A percentile compares a stretch with the other conserved stretches of the same genome.
Evolutionary conservation across 148 eudicot genomes (phyloP).

Genomic region (Camellia sinensis): DNA sequence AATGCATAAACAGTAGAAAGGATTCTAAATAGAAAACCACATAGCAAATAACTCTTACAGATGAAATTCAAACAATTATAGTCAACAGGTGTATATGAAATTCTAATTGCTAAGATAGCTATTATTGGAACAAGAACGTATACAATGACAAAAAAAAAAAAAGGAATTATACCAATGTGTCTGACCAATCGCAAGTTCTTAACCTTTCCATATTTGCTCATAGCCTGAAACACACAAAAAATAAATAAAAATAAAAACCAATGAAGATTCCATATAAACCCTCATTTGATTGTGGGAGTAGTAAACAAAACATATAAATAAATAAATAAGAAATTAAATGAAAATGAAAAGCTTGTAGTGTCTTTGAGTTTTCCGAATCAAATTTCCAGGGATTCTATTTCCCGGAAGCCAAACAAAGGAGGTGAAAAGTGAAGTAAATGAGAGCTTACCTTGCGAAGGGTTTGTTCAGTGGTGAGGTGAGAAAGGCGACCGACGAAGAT

Average conservation of each 20-base stretch:
- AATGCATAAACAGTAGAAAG: neutral
- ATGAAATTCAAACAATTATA: neutral
- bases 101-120: neutral
- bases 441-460: conserved; percentile 53
- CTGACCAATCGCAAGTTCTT: conserved; percentile 81
- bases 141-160: neutral
- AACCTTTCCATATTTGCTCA: conserved; percentile 79
- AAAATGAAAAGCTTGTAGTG: neutral
- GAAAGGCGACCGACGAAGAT: conserved; percentile 79
- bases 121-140: neutral
- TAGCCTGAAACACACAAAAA: conserved; percentile 44
- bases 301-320: no score
- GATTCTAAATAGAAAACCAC: neutral
- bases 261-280: neutral
- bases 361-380: no score
- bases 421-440: neutral
- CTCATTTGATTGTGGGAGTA: neutral
- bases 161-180: conserved; percentile 59
- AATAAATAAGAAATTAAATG: neutral
- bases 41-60: neutral
- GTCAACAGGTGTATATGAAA: neutral
- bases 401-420: neutral
- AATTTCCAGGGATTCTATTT: neutral
- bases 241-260: neutral
- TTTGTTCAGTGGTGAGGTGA: conserved; percentile 67